phyloP scores from a whole-genome alignment of 148 eudicot genomes.

The Arctostaphylos glauca region DNA sequence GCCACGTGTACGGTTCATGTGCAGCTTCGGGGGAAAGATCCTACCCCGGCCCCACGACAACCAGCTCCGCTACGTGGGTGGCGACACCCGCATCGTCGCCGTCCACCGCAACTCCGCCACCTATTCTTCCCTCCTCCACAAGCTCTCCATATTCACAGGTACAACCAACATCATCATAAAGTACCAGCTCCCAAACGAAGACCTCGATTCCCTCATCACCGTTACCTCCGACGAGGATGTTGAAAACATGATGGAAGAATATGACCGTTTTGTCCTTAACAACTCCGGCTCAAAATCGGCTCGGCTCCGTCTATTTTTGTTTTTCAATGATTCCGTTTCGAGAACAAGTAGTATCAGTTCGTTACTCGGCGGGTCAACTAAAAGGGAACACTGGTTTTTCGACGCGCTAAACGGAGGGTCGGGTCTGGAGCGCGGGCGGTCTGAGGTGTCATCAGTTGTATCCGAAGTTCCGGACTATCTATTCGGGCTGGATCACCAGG shows the following conservation, averaged over 20 bases:
- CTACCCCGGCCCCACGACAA: conserved; percentile 91
- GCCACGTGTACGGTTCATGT: conserved; percentile 68
- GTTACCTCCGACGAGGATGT: conserved; percentile 78
- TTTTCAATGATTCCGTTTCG: conserved; percentile 38
- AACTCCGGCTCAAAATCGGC: conserved; percentile 23
- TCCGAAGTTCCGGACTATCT: conserved; percentile 92
- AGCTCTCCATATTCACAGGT: conserved; percentile 50
- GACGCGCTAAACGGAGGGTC: conserved; percentile 71
- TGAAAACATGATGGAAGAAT: conserved; percentile 95
- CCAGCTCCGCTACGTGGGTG: conserved; percentile 95
- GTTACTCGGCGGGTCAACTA: conserved; percentile 74
- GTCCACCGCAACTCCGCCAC: conserved; percentile 50
- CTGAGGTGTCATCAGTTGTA: conserved; percentile 74
- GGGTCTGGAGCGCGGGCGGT: conserved; percentile 67
- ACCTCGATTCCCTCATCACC: conserved; percentile 83
- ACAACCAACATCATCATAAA: conserved; percentile 47
- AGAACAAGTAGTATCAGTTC: conserved; percentile 59
- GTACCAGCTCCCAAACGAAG: conserved; percentile 93
- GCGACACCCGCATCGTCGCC: conserved; percentile 85
- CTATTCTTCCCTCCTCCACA: conserved; percentile 45
- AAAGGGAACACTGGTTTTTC: conserved; percentile 86
- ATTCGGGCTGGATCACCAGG: conserved; percentile 77
- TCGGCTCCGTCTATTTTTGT: conserved; percentile 69
- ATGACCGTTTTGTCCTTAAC: conserved; percentile 46
- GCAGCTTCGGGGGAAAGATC: conserved; percentile 93